Conservation (phyloP, 2,329 filamentous ascomycete species). For the Colletotrichum caudatum region DNA sequence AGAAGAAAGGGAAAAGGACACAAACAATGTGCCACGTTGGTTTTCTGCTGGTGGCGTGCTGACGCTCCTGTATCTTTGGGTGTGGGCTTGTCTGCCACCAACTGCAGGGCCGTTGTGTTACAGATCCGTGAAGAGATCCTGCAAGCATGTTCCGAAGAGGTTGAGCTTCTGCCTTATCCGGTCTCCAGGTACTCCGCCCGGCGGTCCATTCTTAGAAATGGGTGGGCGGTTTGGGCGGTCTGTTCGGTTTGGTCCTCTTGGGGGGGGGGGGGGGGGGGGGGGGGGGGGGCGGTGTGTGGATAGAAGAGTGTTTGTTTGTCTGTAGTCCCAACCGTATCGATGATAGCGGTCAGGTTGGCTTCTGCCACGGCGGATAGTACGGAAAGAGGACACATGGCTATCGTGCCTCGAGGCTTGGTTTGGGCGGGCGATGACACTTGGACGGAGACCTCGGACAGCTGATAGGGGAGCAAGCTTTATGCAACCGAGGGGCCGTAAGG, state of each 20-base stretch:
- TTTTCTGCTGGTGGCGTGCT: not conserved
- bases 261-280: not conserved
- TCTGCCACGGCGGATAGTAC: not conserved
- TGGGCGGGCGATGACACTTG: not conserved
- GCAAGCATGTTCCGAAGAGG: not conserved
- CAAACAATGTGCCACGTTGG: constrained; percentile 7
- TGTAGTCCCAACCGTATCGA: not conserved
- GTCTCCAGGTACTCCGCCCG: not conserved
- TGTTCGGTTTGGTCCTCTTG: not conserved
- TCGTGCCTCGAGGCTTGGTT: not conserved
- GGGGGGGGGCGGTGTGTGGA: not conserved
- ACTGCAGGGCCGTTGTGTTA: constrained; percentile 3
- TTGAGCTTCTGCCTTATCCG: not conserved
- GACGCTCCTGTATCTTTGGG: not conserved
- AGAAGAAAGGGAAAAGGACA: not conserved
- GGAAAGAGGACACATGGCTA: not conserved
- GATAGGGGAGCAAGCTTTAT: not conserved
- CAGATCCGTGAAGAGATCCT: constrained; percentile 10
- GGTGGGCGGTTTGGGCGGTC: not conserved
- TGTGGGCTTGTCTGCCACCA: not conserved
- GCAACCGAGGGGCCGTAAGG: not conserved
- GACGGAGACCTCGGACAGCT: not conserved
- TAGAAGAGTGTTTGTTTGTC: not conserved
- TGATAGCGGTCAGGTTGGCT: not conserved
- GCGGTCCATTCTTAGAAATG: not conserved